A percentile compares a stretch with the other conserved stretches of the same genome.
Evolutionary conservation across 768 basidiomycete species (phyloP).

Genomic region (Mycena pura): DNA sequence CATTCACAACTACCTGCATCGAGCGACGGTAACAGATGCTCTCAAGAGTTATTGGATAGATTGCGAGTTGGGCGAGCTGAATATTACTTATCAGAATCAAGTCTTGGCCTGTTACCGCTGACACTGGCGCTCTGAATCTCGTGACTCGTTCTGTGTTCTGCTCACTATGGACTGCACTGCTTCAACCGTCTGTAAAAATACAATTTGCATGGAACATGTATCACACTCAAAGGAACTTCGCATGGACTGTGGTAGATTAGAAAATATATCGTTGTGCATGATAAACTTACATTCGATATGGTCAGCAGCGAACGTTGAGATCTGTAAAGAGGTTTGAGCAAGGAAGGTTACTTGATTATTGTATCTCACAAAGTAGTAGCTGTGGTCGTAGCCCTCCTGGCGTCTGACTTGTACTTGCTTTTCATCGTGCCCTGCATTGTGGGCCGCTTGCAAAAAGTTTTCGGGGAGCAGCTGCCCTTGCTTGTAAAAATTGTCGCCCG

Average conservation of each 20-base stretch:
- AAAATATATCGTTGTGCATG: constrained; percentile 19
- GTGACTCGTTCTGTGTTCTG: neutral
- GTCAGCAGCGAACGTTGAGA: constrained; percentile 88
- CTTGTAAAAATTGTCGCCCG: constrained; percentile 82
- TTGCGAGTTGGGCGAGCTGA: constrained; percentile 65
- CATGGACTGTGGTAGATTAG: constrained; percentile 67
- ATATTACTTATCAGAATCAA: constrained; percentile 61
- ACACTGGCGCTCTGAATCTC: constrained; percentile 31
- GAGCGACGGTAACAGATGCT: constrained; percentile 70
- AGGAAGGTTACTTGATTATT: neutral
- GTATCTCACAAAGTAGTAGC: constrained; percentile 78
- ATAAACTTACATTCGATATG: constrained; percentile 82
- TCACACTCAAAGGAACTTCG: constrained; percentile 73
- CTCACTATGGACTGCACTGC: constrained; percentile 19
- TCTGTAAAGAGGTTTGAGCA: constrained; percentile 48
- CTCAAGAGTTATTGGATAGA: constrained; percentile 72
- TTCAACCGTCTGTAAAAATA: constrained; percentile 21
- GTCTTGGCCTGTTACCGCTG: neutral
- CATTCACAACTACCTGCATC: constrained; percentile 57
- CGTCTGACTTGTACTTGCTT: constrained; percentile 78
- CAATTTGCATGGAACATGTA: constrained; percentile 8
- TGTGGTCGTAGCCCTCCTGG: constrained; percentile 88
- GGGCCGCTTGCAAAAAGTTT: constrained; percentile 81
- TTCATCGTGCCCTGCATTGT: constrained; percentile 74
- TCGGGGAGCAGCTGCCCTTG: constrained; percentile 91